Percentiles rank a stretch among this genome's conserved stretches.
phyloP scores from a whole-genome alignment of 257 asterid genomes.

The Ilex asprella region DNA sequence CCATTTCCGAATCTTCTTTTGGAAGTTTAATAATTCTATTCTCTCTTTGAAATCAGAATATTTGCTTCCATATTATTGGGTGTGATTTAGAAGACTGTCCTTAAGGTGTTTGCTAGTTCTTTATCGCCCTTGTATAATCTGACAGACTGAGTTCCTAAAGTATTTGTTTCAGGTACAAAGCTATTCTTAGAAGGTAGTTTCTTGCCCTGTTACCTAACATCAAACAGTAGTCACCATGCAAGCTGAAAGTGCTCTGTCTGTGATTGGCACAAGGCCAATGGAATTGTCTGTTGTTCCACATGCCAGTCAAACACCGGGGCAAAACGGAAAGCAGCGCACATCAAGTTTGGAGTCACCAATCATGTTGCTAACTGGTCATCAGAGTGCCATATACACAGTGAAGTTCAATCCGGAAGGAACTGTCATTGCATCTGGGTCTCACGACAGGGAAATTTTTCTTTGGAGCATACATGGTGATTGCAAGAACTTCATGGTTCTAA shows the following conservation, averaged over 20 bases:
- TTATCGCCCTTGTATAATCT: too few species aligned
- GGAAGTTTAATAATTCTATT: too few species aligned
- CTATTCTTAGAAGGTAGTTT: background rate
- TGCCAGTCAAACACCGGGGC: slow-evolving; percentile 39
- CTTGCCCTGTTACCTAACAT: background rate
- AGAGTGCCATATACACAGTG: slow-evolving; percentile 83
- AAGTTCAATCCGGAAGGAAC: slow-evolving; percentile 91
- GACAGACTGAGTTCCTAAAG: too few species aligned
- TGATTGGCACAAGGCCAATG: slow-evolving; percentile 74
- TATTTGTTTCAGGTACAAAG: background rate
- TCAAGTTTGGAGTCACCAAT: slow-evolving; percentile 90
- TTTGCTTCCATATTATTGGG: too few species aligned
- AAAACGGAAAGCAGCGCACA: slow-evolving; percentile 60
- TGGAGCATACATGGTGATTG: slow-evolving; percentile 89
- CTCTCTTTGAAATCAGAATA: too few species aligned
- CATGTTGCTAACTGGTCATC: slow-evolving; percentile 86
- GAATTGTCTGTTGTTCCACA: slow-evolving; percentile 45
- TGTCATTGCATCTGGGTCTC: slow-evolving; percentile 87
- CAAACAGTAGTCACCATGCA: slow-evolving; percentile 48
- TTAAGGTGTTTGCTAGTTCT: too few species aligned
- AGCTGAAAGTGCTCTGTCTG: slow-evolving; percentile 81
- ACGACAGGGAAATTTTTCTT: slow-evolving; percentile 82
- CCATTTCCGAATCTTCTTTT: too few species aligned
- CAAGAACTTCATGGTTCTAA: slow-evolving; percentile 80
- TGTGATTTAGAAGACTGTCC: too few species aligned